These are phyloP conservation scores for Phytomonas francai DNA, from an alignment of 208 protist species.

Conservation along the genomic window DNA sequence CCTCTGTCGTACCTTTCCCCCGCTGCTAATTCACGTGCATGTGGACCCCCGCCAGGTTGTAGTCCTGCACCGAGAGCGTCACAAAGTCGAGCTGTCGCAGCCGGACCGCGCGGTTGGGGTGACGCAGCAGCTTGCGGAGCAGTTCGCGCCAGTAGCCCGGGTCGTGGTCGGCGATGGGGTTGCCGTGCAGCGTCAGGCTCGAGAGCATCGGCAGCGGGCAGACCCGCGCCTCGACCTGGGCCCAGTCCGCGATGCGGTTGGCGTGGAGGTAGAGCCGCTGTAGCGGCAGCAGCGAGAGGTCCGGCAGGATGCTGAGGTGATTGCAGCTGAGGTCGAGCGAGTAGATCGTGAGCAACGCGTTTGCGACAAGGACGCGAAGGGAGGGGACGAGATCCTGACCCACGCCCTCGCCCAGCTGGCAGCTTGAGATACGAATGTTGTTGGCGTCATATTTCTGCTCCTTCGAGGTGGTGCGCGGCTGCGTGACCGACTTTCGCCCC, in stretches of 20 bases:
- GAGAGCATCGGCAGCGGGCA: slow-evolving; percentile 50
- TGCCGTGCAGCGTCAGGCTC: slow-evolving; percentile 71
- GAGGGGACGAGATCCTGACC: slow-evolving; percentile 47
- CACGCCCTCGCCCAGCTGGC: slow-evolving; percentile 37
- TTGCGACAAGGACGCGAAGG: slow-evolving; percentile 60
- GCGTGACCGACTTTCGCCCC: background rate
- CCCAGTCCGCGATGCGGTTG: slow-evolving; percentile 70
- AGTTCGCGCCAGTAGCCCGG: slow-evolving; percentile 52
- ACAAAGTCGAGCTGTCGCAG: slow-evolving; percentile 78
- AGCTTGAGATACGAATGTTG: slow-evolving; percentile 59
- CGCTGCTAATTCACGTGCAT: slow-evolving; percentile 7
- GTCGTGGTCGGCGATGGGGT: slow-evolving; percentile 65
- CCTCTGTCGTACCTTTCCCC: no score
- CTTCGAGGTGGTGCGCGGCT: background rate
- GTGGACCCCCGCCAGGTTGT: slow-evolving; percentile 54
- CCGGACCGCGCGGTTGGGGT: slow-evolving; percentile 34
- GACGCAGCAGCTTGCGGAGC: slow-evolving; percentile 39
- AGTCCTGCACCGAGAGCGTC: slow-evolving; percentile 67
- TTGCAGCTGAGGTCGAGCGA: slow-evolving; percentile 81
- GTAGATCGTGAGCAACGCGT: slow-evolving; percentile 60
- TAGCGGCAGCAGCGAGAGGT: slow-evolving; percentile 58
- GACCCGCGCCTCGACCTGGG: slow-evolving; percentile 52
- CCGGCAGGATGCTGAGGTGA: slow-evolving; percentile 37
- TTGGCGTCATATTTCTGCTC: slow-evolving; percentile 40
- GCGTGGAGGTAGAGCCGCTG: slow-evolving; percentile 66